Base-by-base conservation (phyloP, 148 eudicot genomes). In the Limonium bicolor region DNA sequence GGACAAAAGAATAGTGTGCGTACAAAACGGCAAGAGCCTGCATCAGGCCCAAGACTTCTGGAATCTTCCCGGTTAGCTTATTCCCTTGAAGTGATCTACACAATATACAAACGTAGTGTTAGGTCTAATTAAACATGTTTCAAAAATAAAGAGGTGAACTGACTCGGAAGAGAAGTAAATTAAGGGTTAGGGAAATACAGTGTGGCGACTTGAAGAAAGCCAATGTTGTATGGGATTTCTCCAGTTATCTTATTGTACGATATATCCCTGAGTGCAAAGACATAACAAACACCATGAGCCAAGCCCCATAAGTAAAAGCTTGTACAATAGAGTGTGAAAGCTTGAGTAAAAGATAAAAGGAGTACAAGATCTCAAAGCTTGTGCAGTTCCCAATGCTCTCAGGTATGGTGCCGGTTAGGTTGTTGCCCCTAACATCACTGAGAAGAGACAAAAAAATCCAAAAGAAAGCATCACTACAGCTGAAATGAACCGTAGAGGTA, bases 11-110 rank as follows among this genome's bases (percentile, higher is more conserved):
- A 18, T 5, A 20, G 21, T 22, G 13, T 23, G 47, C 81, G 68
- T 68, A 78, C 86, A 78, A 33, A 40, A 78, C 86, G 50, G 86
- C 86, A 13, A 78, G 75, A 23, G 86, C 86, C 63, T 78, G 86
- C 86, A 78, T 78, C 6, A 78, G 65, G 41, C 86, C 86, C 2
- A 78, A 58, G 54, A 78, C 86, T 20, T 74, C 81, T 1, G 86
- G 86, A 30, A 78, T 78, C 50, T 55, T 66, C 19, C 86, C 86
- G 17, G 71, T 65, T 21, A 78, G 44, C 67, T 51, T 68, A 37
- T 78, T 78, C 22, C 82, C 82, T 57, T 78, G 86, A 23, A 78
- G 69, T 16, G 86, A 78, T 56, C 86, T 78, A 53, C 18, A 7
- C 37, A 41, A 17, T 11, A n/a, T n/a, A n/a, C n/a, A n/a, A n/a